Conservation (phyloP, 2,329 filamentous ascomycete species). For the Sclerotinia spermophila region DNA sequence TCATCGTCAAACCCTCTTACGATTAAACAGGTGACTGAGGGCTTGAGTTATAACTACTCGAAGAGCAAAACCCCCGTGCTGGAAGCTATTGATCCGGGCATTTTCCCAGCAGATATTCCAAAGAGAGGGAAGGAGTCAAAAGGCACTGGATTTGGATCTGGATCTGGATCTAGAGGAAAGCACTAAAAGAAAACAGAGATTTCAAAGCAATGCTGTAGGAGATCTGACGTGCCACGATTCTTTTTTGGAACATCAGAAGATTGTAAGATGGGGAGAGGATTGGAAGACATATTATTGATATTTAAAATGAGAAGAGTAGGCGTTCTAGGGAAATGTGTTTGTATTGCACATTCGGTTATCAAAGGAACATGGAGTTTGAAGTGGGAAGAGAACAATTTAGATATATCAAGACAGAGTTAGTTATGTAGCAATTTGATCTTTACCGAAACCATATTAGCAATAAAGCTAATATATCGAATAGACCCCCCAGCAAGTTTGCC, state of each 20-base stretch:
- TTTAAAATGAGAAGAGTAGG: neutral
- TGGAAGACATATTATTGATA: neutral
- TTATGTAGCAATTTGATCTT: no score
- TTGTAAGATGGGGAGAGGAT: neutral
- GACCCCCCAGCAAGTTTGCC: no score
- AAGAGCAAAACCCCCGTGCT: neutral
- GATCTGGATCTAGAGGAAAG: neutral
- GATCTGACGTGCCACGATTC: neutral
- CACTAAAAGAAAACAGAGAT: neutral
- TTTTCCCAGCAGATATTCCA: neutral
- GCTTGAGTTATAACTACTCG: neutral
- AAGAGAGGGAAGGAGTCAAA: neutral
- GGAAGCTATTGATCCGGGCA: neutral
- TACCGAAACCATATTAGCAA: no score
- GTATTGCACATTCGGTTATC: neutral
- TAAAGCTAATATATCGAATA: no score
- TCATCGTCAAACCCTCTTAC: neutral
- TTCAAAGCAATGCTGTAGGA: neutral
- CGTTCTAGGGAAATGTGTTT: neutral
- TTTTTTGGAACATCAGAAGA: neutral
- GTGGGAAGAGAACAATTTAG: neutral
- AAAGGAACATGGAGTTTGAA: neutral
- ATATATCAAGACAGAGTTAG: no score
- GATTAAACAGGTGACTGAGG: neutral
- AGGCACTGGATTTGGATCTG: neutral